Evolutionary conservation across 1,284 basidiomycete genomes (phyloP), one percentile per base, ranked within the genome.

Genomic region (Cutaneotrichosporon sp.): DNA sequence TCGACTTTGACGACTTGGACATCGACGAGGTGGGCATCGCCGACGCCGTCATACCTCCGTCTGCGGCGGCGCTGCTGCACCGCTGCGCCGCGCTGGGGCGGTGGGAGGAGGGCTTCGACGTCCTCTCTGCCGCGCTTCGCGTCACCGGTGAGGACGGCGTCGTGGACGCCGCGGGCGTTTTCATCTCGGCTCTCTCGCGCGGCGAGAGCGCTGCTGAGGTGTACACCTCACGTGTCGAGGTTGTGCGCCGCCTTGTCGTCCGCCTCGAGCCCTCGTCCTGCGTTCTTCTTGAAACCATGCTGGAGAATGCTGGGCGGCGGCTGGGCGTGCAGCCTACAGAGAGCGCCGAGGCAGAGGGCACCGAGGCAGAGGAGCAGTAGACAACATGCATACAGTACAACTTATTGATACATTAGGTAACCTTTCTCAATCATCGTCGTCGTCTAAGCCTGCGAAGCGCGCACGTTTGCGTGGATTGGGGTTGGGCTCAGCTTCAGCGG

Each of bases 371-470:
- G 11, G 45, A 13, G 25, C 36, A 45, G 43, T 49, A 46, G 45
- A 25, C 22, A 24, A 46, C 45, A 49, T 49, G 47, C 25, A n/a
- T 49, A 29, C 45, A 47, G n/a, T n/a, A 24, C 25, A 47, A 5
- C 7, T 11, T 24, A n/a, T n/a, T n/a, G n/a, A n/a, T n/a, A n/a
- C n/a, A n/a, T n/a, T n/a, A n/a, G n/a, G n/a, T n/a, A 18, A 55
- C 29, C 31, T 2, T 18, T 14, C 33, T 36, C 55, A 31, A n/a
- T 33, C 45, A 18, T 16, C 22, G 5, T 49, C 16, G 25, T 29
- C 47, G 11, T n/a, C n/a, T n/a, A n/a, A n/a, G n/a, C n/a, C n/a
- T n/a, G 57, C 57, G 20, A 60, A 60, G 20, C 53, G 53, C 13
- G 27, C n/a, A 16, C 54, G 54, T 34, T 60, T 56, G n/a, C 18